Percentiles rank a stretch among this genome's conserved stretches.
Conservation (phyloP, 2,329 filamentous ascomycete species). For the Exophiala phaeomuriformis region DNA sequence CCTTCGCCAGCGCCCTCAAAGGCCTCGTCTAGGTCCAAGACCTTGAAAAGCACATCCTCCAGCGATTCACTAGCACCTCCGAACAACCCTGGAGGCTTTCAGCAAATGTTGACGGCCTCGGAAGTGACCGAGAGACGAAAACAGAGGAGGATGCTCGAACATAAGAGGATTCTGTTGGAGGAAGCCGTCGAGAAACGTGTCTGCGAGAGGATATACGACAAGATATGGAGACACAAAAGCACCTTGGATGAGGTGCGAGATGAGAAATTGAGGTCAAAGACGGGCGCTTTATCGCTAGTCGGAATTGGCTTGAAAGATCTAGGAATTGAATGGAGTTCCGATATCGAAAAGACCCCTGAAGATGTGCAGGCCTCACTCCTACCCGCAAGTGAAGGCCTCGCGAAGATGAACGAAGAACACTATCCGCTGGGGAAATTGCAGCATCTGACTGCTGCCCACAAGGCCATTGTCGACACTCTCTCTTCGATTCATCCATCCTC, state of each 20-base stretch:
- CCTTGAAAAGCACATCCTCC: slow-evolving; percentile 14
- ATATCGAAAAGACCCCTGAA: slow-evolving; percentile 48
- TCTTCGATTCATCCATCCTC: slow-evolving; percentile 59
- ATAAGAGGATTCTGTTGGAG: slow-evolving; percentile 69
- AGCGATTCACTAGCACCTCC: slow-evolving; percentile 19
- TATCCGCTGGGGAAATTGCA: slow-evolving; percentile 89
- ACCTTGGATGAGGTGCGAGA: slow-evolving; percentile 93
- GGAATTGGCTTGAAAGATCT: slow-evolving; percentile 83
- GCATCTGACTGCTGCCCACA: slow-evolving; percentile 79
- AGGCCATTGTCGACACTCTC: slow-evolving; percentile 84
- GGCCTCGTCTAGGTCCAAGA: slow-evolving; percentile 14
- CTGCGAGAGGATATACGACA: slow-evolving; percentile 76
- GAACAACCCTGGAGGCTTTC: slow-evolving; percentile 42
- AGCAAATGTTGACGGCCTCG: slow-evolving; percentile 84
- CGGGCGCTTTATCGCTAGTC: slow-evolving; percentile 80
- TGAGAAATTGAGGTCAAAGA: slow-evolving; percentile 89
- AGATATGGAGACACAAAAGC: slow-evolving; percentile 83
- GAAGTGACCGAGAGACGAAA: slow-evolving; percentile 76
- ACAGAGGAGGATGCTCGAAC: slow-evolving; percentile 68
- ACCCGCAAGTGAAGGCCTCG: slow-evolving; percentile 62
- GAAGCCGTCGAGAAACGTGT: slow-evolving; percentile 84
- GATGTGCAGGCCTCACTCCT: slow-evolving; percentile 68
- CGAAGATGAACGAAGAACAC: slow-evolving; percentile 75
- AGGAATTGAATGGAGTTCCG: slow-evolving; percentile 63
- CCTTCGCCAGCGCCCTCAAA: slow-evolving; percentile 45